phyloP scores from a whole-genome alignment of 352 stramenopile genomes.

The Aphanomyces invadans region DNA sequence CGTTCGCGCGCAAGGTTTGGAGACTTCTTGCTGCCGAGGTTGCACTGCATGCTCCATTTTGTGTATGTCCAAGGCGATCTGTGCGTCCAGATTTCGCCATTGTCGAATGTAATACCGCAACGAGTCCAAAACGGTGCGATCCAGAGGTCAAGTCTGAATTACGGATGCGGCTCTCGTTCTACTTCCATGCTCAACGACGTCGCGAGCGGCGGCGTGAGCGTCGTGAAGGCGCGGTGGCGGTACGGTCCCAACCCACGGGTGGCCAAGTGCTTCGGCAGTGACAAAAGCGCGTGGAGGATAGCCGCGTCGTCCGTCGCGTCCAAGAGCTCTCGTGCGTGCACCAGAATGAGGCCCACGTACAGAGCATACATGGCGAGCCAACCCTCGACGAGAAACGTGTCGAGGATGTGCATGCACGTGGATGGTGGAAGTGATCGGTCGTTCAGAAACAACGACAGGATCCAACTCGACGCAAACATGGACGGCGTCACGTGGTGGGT shows the following conservation, averaged over 20 bases:
- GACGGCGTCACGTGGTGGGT: not conserved
- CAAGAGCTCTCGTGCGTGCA: not conserved
- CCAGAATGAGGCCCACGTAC: conserved; percentile 9
- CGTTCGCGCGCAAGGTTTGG: no score
- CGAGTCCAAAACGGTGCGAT: no score
- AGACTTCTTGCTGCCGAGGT: no score
- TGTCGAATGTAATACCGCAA: no score
- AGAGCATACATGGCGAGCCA: conserved; percentile 12
- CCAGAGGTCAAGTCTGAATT: no score
- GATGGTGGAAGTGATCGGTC: conserved; percentile 5
- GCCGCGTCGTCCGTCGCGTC: not conserved
- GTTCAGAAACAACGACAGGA: conserved; percentile 15
- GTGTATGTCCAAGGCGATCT: no score
- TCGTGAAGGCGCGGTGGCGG: not conserved
- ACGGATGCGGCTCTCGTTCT: not conserved
- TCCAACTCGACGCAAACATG: conserved; percentile 19
- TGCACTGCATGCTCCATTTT: no score
- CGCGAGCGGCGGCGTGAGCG: not conserved
- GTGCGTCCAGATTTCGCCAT: no score
- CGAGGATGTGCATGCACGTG: conserved; percentile 9
- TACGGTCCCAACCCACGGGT: not conserved
- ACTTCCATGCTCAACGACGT: not conserved
- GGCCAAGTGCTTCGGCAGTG: conserved; percentile 4
- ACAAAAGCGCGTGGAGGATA: not conserved
- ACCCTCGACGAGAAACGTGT: conserved; percentile 4